Percentiles rank a stretch among this genome's conserved stretches.
These are phyloP conservation scores for Pyrenophora tritici-repentis DNA, from an alignment of 2,329 filamentous ascomycete genomes.

Conservation along the genomic window DNA sequence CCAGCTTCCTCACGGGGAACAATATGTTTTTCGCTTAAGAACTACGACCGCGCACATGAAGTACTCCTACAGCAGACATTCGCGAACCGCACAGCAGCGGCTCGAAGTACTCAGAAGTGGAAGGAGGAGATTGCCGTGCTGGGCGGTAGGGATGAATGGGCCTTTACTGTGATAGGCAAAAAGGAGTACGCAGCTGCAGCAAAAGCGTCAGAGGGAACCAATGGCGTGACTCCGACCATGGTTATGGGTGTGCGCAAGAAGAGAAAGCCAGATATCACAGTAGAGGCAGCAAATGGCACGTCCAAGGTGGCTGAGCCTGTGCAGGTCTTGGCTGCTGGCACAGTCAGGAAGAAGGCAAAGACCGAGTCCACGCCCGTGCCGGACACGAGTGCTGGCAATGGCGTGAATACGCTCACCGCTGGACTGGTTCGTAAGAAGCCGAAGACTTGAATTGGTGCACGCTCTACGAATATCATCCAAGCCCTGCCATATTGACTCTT, in stretches of 20 bases:
- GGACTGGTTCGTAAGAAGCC: constrained; percentile 45
- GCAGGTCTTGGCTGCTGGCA: constrained; percentile 24
- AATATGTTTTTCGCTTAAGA: constrained; percentile 64
- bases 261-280: constrained; percentile 35
- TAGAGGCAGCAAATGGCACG: constrained; percentile 5
- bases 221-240: constrained; percentile 20
- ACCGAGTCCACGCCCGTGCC: constrained; percentile 20
- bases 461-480: too few relatives aligned
- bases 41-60: constrained; percentile 71
- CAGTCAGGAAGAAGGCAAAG: constrained; percentile 44
- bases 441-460: constrained; percentile 22
- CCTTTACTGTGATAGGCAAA: constrained; percentile 34
- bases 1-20: constrained; percentile 65
- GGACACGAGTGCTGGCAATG: constrained; percentile 17
- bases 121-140: constrained; percentile 64
- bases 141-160: constrained; percentile 36
- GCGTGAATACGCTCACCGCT: constrained; percentile 36
- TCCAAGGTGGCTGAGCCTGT: constrained; percentile 11
- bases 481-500: too few relatives aligned
- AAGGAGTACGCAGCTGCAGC: constrained; percentile 22
- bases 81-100: constrained; percentile 65
- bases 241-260: constrained; percentile 44
- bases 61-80: constrained; percentile 77
- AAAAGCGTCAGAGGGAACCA: background rate
- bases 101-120: constrained; percentile 71